These are phyloP conservation scores for Rhizophora mangle DNA, from an alignment of 345 rosid species.

Conservation along the genomic window DNA sequence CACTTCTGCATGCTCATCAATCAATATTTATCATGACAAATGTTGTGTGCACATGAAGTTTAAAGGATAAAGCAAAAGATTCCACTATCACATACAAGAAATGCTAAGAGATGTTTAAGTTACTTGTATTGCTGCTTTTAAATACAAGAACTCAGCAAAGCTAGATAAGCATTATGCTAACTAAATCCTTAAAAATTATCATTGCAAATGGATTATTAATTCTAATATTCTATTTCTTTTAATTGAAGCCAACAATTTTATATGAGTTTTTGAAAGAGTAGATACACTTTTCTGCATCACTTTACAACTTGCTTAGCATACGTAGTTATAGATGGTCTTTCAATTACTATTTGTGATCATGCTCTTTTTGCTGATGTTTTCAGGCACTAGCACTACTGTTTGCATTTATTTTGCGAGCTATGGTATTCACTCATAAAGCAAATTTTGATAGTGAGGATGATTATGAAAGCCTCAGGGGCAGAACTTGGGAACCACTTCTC, in stretches of 20 bases:
- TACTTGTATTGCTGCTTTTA: too few relatives aligned
- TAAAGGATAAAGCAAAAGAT: not conserved
- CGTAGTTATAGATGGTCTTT: not conserved
- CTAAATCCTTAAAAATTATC: too few relatives aligned
- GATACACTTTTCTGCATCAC: too few relatives aligned
- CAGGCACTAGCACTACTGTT: slow-evolving; percentile 70
- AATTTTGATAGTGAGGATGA: slow-evolving; percentile 57
- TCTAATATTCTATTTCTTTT: too few relatives aligned
- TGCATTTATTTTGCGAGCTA: slow-evolving; percentile 66
- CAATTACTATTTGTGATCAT: slow-evolving; percentile 7
- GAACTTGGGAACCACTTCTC: slow-evolving; percentile 69
- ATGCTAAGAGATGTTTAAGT: too few relatives aligned
- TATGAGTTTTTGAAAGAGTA: too few relatives aligned
- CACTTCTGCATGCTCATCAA: not conserved
- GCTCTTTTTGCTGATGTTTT: slow-evolving; percentile 11
- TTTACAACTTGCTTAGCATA: too few relatives aligned
- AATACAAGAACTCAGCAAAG: too few relatives aligned
- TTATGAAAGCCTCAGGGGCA: slow-evolving; percentile 52
- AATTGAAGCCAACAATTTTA: too few relatives aligned
- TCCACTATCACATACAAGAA: not conserved
- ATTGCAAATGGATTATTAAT: too few relatives aligned
- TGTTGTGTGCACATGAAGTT: not conserved
- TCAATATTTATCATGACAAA: not conserved
- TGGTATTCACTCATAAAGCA: slow-evolving; percentile 50
- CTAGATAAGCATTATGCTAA: too few relatives aligned